phyloP scores from a whole-genome alignment of 2,329 filamentous ascomycete species.

The Fusarium sp. region DNA sequence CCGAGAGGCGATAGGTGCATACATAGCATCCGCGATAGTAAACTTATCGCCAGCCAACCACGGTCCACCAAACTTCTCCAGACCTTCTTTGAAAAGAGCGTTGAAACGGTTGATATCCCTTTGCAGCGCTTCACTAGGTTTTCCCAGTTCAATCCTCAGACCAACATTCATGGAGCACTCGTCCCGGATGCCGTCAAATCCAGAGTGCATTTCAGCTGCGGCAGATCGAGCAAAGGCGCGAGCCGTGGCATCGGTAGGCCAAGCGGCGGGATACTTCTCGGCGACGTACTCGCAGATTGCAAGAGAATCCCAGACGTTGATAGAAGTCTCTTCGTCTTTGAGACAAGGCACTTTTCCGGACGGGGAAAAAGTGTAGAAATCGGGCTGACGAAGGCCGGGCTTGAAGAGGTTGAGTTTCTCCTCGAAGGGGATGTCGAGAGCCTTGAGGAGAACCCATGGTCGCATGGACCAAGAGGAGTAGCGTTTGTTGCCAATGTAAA shows the following conservation, averaged over 20 bases:
- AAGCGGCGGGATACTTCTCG: slow-evolving; percentile 57
- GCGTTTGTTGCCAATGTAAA: slow-evolving; percentile 60
- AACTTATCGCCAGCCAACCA: slow-evolving; percentile 57
- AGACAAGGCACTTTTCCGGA: slow-evolving; percentile 59
- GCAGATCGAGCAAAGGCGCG: slow-evolving; percentile 60
- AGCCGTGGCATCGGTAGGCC: slow-evolving; percentile 56
- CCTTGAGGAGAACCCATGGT: slow-evolving; percentile 60
- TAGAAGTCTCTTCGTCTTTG: slow-evolving; percentile 47
- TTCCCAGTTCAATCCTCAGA: slow-evolving; percentile 52
- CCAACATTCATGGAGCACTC: slow-evolving; percentile 60
- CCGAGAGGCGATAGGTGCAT: slow-evolving; percentile 57
- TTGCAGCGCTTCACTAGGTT: slow-evolving; percentile 49
- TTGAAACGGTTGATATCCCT: slow-evolving; percentile 54
- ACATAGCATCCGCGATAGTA: slow-evolving; percentile 57
- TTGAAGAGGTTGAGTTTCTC: slow-evolving; percentile 55
- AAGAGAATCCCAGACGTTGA: slow-evolving; percentile 61
- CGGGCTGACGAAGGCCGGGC: slow-evolving; percentile 49
- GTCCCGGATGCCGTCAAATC: slow-evolving; percentile 56
- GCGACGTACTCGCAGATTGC: slow-evolving; percentile 63
- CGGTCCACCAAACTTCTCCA: slow-evolving; percentile 57
- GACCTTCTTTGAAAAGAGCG: slow-evolving; percentile 55
- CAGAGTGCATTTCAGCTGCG: slow-evolving; percentile 62
- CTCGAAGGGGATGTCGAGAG: slow-evolving; percentile 58
- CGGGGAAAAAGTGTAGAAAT: slow-evolving; percentile 56
- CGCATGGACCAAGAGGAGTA: slow-evolving; percentile 63